Conservation (phyloP, 108 stramenopile genomes). For the Pseudonitzschia multiseries region DNA sequence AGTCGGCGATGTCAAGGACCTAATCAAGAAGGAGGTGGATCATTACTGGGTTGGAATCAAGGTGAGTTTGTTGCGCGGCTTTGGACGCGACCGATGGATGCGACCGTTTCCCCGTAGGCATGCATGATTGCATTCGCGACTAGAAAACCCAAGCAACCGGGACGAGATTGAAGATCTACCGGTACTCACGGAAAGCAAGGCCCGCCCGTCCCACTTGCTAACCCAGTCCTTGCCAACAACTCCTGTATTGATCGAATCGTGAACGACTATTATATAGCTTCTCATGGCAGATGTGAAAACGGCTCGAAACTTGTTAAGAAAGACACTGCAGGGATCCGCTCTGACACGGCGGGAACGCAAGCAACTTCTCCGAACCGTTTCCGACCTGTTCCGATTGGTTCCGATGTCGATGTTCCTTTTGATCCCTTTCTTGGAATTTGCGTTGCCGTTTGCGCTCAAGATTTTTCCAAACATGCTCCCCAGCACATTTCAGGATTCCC, state of each 20-base stretch:
- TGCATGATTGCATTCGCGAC: background rate
- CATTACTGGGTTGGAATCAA: conserved; percentile 97
- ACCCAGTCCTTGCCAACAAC: background rate
- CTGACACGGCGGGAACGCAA: conserved; percentile 95
- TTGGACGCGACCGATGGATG: background rate
- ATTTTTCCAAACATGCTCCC: conserved; percentile 99
- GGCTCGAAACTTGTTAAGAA: conserved; percentile 70
- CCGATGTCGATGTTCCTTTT: conserved; percentile 95
- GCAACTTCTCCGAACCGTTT: conserved; percentile 93
- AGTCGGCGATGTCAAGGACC: conserved; percentile 63
- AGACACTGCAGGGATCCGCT: conserved; percentile 79
- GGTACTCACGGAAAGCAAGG: too few relatives aligned
- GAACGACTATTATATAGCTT: conserved; percentile 34
- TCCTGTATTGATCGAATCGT: background rate
- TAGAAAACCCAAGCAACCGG: background rate
- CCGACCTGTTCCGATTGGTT: conserved; percentile 96
- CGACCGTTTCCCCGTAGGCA: too few relatives aligned
- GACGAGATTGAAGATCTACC: background rate
- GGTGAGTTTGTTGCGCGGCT: conserved; percentile 27
- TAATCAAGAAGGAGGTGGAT: conserved; percentile 75
- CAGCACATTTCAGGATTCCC: conserved; percentile 95
- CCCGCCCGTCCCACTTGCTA: background rate
- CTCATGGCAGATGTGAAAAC: conserved; percentile 92
- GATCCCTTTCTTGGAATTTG: conserved; percentile 99
- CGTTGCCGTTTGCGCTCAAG: conserved; percentile 94